Conservation (phyloP, 2,329 filamentous ascomycete genomes). For the Zymoseptoria ardabiliae region DNA sequence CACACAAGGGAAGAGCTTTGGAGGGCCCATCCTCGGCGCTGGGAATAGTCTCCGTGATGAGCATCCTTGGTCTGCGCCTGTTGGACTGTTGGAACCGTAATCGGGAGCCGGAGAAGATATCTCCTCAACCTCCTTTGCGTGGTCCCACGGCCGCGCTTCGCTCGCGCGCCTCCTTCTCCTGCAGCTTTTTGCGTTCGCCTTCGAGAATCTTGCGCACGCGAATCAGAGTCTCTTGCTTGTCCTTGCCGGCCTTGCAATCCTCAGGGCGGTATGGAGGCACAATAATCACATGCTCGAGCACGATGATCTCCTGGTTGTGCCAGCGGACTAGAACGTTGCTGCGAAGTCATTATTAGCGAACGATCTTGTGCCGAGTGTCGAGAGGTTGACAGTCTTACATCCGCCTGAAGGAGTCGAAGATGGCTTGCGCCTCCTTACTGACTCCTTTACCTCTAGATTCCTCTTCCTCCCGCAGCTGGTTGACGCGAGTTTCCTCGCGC, state of each 20-base stretch:
- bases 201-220: constrained; percentile 42
- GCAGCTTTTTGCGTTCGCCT: constrained; percentile 38
- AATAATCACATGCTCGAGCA: constrained; percentile 54
- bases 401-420: constrained; percentile 55
- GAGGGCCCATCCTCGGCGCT: too few relatives aligned
- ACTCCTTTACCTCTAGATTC: constrained; percentile 55
- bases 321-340: constrained; percentile 46
- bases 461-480: constrained; percentile 51
- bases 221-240: constrained; percentile 36
- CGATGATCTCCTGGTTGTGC: constrained; percentile 52
- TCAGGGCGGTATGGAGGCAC: constrained; percentile 51
- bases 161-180: constrained; percentile 22
- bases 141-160: constrained; percentile 11
- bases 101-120: background rate
- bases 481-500: constrained; percentile 50
- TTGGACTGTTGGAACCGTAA: too few relatives aligned
- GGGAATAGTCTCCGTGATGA: too few relatives aligned
- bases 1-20: too few relatives aligned
- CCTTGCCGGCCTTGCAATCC: constrained; percentile 42
- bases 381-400: constrained; percentile 35
- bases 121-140: constrained; percentile 21
- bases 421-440: constrained; percentile 53
- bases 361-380: background rate
- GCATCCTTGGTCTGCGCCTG: too few relatives aligned
- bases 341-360: constrained; percentile 1